These are phyloP conservation scores for Colletotrichum magnum DNA, from an alignment of 2,329 filamentous ascomycete species.

Conservation along the genomic window DNA sequence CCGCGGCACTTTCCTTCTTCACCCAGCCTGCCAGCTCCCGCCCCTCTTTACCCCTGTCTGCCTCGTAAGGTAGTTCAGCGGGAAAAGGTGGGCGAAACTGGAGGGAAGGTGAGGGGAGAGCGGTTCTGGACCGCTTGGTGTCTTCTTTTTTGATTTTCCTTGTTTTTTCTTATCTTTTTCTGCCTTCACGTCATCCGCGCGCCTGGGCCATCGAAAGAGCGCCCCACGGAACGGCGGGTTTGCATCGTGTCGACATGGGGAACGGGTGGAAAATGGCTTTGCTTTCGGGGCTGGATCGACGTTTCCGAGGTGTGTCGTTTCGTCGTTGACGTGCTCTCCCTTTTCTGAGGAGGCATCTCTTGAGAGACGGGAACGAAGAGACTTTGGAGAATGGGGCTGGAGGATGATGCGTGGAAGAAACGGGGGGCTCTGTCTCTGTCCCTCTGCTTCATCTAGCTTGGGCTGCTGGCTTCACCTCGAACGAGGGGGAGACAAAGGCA, in stretches of 20 bases:
- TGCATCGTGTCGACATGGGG: conserved; percentile 11
- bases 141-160: too few species aligned
- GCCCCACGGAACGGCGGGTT: background rate
- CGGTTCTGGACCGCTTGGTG: too few species aligned
- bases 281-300: background rate
- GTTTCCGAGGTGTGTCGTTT: background rate
- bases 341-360: background rate
- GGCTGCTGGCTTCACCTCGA: background rate
- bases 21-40: too few species aligned
- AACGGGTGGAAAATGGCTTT: background rate
- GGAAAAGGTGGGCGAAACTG: background rate
- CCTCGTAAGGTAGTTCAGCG: background rate
- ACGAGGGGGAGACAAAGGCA: background rate
- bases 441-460: background rate
- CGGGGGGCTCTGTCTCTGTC: too few species aligned
- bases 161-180: background rate
- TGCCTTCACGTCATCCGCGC: background rate
- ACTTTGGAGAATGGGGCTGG: background rate
- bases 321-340: background rate
- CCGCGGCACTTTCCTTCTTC: background rate
- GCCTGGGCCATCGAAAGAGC: background rate
- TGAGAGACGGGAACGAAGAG: background rate
- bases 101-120: too few species aligned
- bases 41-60: background rate
- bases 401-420: too few species aligned